A percentile compares a stretch with the other conserved stretches of the same genome.
phyloP scores from a whole-genome alignment of 495 filamentous ascomycete genomes.

The Aspergillus indologenus region DNA sequence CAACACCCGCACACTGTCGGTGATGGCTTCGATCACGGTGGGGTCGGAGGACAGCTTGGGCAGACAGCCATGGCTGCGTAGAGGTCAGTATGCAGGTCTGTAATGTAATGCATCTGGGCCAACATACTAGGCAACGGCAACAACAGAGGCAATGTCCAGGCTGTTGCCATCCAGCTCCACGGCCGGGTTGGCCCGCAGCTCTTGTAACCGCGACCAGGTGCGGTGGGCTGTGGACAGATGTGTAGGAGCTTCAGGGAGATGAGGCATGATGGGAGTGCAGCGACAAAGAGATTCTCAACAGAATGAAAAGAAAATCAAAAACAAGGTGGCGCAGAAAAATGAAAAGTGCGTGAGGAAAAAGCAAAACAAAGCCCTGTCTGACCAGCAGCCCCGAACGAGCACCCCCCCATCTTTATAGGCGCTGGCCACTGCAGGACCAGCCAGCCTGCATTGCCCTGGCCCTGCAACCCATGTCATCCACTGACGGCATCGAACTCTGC shows the following conservation, averaged over 20 bases:
- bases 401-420: neutral
- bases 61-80: slow-evolving; percentile 16
- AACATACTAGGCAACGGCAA: slow-evolving; percentile 19
- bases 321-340: too few species aligned
- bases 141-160: slow-evolving; percentile 20
- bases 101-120: neutral
- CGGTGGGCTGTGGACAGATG: slow-evolving; percentile 19
- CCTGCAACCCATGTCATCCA: neutral
- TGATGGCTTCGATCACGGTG: slow-evolving; percentile 14
- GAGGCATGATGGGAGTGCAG: neutral
- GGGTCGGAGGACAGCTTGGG: slow-evolving; percentile 16
- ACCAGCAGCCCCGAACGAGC: neutral
- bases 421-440: neutral
- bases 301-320: neutral
- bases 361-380: too few species aligned
- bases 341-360: too few species aligned
- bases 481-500: neutral
- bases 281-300: neutral
- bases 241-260: slow-evolving; percentile 10
- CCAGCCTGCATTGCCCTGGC: neutral
- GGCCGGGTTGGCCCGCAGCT: slow-evolving; percentile 8
- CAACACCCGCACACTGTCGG: slow-evolving; percentile 18
- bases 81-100: neutral
- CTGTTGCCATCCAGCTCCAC: slow-evolving; percentile 19
- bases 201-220: slow-evolving; percentile 18